Base-by-base conservation (phyloP, 2,329 filamentous ascomycete species). In the Calycina marina region DNA sequence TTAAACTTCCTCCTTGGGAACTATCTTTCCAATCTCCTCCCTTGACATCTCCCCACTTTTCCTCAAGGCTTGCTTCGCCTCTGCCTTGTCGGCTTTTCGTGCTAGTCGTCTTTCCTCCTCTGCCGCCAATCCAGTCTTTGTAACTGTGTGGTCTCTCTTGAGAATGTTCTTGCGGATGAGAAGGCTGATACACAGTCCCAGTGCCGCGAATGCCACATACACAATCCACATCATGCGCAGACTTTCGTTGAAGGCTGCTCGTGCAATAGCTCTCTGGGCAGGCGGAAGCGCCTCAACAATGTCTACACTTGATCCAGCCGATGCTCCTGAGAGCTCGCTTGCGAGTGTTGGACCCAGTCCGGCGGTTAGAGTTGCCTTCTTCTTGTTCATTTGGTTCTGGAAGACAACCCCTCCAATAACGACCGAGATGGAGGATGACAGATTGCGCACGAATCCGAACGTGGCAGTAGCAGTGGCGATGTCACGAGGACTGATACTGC, bases 401-500 rank as follows among this genome's bases (percentile, higher is more conserved):
- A 68, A 65, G 4, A 68, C 58, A 0, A 65, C 62, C 2, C 61
- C 57, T 6, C 62, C 62, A 4, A 67, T 51, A 2, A 68, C 61
- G 6, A 66, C 55, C 0, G 60, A 63, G 20, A 65, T 56, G 0
- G 62, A 54, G 0, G 60, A 57, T 0, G 57, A 57, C 4, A 67
- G 36, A 13, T 47, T 42, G 12, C 79, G 70, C 5, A 75, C 62
- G 49, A 81, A 80, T 6, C 47, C 47, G 14, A 79, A 76, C 2
- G 72, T 75, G 0, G 74, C 67, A 0, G 75, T 81, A 0, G 70
- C 75, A 2, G 72, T 67, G n/a, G 72, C 77, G 28, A 78, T 76
- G 43, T 82, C 76, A 16, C 64, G 61, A 25, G 63, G 64, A 14
- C 67, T 59, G 16, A 78, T 62, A 30, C 69, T 64, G 14, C 70